Evolutionary conservation across 2,329 filamentous ascomycete genomes (phyloP), one percentile per base, ranked within the genome.

Genomic region (Colletotrichum sp.): DNA sequence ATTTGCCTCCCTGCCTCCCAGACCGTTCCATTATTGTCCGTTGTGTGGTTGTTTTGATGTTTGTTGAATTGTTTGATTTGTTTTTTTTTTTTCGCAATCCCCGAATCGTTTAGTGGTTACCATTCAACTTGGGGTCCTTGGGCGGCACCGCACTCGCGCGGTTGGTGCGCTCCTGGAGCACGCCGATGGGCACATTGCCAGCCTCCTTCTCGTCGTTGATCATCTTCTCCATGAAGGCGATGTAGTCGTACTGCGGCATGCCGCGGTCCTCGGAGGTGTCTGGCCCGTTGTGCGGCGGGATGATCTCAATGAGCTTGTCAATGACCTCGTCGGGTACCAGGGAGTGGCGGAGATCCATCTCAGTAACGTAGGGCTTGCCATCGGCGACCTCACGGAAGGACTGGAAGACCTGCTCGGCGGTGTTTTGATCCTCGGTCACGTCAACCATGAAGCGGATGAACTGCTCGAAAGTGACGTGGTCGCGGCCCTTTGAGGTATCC

Each of bases 391-490:
- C 97, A 74, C 93, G 93, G 91, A 99, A 99, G 78, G 95, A 98
- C 86, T 99, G 96, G 88, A 97, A 99, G 7, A 99, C 97, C 85
- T 99, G 97, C 85, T 99, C 97, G 14, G 97, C 97, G 6, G 96
- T 98, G 84, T 99, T 98, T 86, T 99, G 97, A 83, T 99, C 97
- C 86, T 99, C 97, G 14, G 97, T 99, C 66, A 98, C 97, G 80
- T 98, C 95, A 64, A 99, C 97, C 97, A 99, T 99, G 89, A 99
- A 99, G 52, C 95, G 93, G 83, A 99, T 99, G 83, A 99, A 99
- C 85, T 99, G 96, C 87, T 99, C 97, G 83, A 99, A 99, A 6
- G 95, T 97, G 68, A 99, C 97, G 78, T 94, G 92, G 84, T 93
- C 94, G 78, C 89, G 91, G 43, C 92, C 95, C 48, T 91, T 92